Percentiles rank a stretch among this genome's conserved stretches.
phyloP scores from a whole-genome alignment of 2,329 filamentous ascomycete species.

The Hymenoscyphus albidus region DNA sequence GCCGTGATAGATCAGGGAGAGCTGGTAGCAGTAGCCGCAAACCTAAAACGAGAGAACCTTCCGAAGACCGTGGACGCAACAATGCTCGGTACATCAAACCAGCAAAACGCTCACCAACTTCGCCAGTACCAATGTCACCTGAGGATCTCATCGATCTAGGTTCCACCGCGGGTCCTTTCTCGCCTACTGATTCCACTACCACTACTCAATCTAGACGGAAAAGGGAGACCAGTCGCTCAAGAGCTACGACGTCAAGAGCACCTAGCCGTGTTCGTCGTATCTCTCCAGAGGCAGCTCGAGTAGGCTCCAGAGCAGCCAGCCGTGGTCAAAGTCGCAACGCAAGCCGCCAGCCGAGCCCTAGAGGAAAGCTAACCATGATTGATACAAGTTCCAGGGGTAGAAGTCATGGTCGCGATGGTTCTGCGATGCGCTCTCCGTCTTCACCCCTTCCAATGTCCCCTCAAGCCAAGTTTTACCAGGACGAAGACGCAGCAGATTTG shows the following conservation, averaged over 20 bases:
- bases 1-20: conserved; percentile 46
- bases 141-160: conserved; percentile 68
- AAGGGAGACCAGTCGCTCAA: conserved; percentile 28
- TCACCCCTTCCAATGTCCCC: conserved; percentile 74
- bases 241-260: conserved; percentile 36
- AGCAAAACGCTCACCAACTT: conserved; percentile 83
- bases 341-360: conserved; percentile 38
- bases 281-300: conserved; percentile 29
- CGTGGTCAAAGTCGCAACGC: conserved; percentile 38
- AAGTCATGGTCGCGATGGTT: conserved; percentile 56
- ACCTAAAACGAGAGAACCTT: conserved; percentile 53
- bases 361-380: conserved; percentile 35
- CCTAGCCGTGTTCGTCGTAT: conserved; percentile 33
- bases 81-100: conserved; percentile 66
- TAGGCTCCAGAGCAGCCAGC: conserved; percentile 31
- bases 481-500: conserved; percentile 56
- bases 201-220: conserved; percentile 19
- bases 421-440: conserved; percentile 67
- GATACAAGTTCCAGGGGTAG: conserved; percentile 53
- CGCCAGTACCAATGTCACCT: conserved; percentile 89
- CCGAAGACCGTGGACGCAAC: conserved; percentile 67
- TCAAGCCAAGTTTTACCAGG: conserved; percentile 49
- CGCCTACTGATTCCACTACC: conserved; percentile 19
- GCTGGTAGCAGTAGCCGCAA: conserved; percentile 48
- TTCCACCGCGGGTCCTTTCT: conserved; percentile 31